Conservation (phyloP, 106 monocot genomes). For the Posidonia australis region DNA sequence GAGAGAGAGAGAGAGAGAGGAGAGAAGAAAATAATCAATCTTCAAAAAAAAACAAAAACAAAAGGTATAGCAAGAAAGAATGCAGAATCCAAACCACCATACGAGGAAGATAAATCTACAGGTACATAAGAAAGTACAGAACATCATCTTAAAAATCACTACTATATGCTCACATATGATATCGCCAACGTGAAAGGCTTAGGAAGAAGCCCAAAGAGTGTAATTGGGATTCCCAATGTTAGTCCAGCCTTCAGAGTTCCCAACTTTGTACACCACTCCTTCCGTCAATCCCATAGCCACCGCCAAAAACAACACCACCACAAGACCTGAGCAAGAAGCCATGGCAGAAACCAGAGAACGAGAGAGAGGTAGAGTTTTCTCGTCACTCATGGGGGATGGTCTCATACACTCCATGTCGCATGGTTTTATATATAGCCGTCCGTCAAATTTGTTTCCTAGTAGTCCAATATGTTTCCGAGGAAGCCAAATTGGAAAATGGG, state of each 20-base stretch:
- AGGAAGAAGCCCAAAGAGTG: slow-evolving; percentile 34
- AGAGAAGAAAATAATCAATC: not conserved
- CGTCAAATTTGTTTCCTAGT: too few species aligned
- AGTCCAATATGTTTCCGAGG: too few species aligned
- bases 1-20: not conserved
- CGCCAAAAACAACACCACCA: too few species aligned
- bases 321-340: slow-evolving; percentile 16
- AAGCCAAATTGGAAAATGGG: too few species aligned
- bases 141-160: not conserved
- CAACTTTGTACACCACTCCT: slow-evolving; percentile 38
- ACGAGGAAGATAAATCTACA: too few species aligned
- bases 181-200: slow-evolving; percentile 43
- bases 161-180: slow-evolving; percentile 17
- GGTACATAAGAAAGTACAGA: not conserved
- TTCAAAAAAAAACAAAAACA: not conserved
- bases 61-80: not conserved
- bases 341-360: too few species aligned
- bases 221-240: slow-evolving; percentile 34
- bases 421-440: too few species aligned
- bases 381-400: too few species aligned
- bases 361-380: too few species aligned
- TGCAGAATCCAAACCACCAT: too few species aligned
- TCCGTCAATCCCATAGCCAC: too few species aligned
- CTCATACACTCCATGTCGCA: too few species aligned
- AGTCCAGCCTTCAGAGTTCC: slow-evolving; percentile 49